Conservation (phyloP, 2,329 filamentous ascomycete genomes). For the Colletotrichum neosansevieriae region DNA sequence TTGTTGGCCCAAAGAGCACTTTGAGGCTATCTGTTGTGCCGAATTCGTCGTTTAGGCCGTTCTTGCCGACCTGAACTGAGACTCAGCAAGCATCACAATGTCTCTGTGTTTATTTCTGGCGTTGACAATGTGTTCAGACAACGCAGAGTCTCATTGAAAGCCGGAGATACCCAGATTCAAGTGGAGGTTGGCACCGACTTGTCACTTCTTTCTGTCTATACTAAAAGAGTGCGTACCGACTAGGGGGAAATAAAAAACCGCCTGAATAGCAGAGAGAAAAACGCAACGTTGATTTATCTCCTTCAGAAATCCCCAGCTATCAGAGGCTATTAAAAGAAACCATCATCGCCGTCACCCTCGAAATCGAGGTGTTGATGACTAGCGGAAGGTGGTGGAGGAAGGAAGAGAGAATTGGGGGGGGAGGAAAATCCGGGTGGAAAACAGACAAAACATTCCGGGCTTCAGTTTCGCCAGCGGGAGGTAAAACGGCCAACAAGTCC, state of each 20-base stretch:
- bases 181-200: not conserved
- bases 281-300: too few relatives aligned
- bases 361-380: too few relatives aligned
- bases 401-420: too few relatives aligned
- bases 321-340: too few relatives aligned
- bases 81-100: not conserved
- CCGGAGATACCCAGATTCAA: not conserved
- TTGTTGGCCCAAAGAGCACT: not conserved
- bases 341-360: too few relatives aligned
- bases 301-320: too few relatives aligned
- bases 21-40: not conserved
- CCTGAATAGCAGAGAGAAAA: too few relatives aligned
- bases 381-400: too few relatives aligned
- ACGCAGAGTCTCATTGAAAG: too few relatives aligned
- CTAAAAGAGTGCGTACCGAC: too few relatives aligned
- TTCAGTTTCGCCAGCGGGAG: not conserved
- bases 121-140: not conserved
- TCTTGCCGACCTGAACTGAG: not conserved
- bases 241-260: too few relatives aligned
- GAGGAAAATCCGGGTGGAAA: not conserved
- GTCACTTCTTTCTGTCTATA: too few relatives aligned
- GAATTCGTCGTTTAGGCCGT: not conserved
- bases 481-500: not conserved
- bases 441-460: not conserved
- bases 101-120: not conserved